phyloP scores from a whole-genome alignment of 1,284 basidiomycete species.

The Leccinum angustisporum region DNA sequence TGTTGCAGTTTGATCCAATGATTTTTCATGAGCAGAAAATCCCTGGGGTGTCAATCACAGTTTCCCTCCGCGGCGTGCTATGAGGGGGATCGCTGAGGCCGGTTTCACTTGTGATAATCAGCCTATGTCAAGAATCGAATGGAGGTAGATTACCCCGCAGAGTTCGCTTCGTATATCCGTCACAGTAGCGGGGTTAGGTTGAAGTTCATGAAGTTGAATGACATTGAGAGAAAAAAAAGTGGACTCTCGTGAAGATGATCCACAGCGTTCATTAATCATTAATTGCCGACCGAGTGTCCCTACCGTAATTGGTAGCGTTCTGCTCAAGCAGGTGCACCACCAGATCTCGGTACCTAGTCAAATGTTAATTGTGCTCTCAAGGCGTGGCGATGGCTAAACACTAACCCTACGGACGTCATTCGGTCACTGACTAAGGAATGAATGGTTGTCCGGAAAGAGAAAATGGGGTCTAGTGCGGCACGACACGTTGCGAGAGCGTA shows the following conservation, averaged over 20 bases:
- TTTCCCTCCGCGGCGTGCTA: background rate
- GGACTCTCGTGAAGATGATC: background rate
- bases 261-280: background rate
- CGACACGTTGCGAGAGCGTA: background rate
- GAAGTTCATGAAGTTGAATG: too few relatives aligned
- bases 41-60: background rate
- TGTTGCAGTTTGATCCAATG: conserved; percentile 1
- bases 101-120: background rate
- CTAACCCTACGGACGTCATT: background rate
- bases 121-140: background rate
- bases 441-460: background rate
- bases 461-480: background rate
- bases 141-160: background rate
- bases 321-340: background rate
- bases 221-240: background rate
- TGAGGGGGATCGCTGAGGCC: background rate
- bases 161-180: background rate
- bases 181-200: background rate
- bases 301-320: background rate
- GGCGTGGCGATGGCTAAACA: background rate
- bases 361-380: background rate
- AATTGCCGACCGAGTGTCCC: background rate
- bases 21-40: conserved; percentile 11
- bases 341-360: background rate
- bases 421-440: background rate